Conservation (phyloP, 2,329 filamentous ascomycete species). For the Cytospora leucostoma region DNA sequence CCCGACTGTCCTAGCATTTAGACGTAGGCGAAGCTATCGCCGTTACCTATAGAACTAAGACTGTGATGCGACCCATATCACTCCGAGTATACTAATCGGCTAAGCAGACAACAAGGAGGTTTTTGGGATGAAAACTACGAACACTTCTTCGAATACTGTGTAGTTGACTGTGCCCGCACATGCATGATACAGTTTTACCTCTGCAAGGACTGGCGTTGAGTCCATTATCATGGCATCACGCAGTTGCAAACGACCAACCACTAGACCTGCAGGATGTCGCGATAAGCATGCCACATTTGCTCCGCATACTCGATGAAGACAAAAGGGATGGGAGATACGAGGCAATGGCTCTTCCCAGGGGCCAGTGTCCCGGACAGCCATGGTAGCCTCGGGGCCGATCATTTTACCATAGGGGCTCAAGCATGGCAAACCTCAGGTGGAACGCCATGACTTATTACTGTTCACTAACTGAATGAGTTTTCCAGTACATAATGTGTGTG, state of each 20-base stretch:
- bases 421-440: neutral
- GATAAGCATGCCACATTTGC: no score
- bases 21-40: no score
- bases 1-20: no score
- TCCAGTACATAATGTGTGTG: no score
- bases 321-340: neutral
- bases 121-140: neutral
- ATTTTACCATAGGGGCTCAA: neutral
- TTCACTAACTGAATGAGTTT: no score
- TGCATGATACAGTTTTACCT: neutral
- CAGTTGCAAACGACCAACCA: neutral
- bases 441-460: no score
- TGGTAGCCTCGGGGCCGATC: neutral
- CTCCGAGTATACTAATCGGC: no score
- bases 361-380: neutral
- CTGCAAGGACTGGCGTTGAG: neutral
- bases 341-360: conserved; percentile 1
- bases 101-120: no score
- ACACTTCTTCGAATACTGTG: neutral
- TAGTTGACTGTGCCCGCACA: neutral
- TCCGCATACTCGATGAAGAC: no score
- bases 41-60: no score
- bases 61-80: no score
- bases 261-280: no score
- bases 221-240: neutral